Conservation (phyloP, 805 yeast species). For the Osmozyma mogii region DNA sequence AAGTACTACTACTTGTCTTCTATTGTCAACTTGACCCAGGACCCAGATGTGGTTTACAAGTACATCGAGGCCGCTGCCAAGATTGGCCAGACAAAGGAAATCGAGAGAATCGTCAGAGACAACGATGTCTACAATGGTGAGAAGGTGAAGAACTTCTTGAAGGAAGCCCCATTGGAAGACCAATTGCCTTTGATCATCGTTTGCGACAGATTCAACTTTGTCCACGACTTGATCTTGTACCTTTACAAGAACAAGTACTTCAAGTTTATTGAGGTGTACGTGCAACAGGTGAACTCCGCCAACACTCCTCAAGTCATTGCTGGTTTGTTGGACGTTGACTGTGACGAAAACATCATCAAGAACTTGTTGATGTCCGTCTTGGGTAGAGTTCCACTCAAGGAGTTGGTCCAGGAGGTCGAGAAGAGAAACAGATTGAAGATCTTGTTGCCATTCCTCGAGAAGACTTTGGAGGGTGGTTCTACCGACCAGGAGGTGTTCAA, state of each 20-base stretch:
- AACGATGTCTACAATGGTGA: constrained; percentile 94
- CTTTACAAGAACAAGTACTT: constrained; percentile 92
- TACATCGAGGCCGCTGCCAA: constrained; percentile 92
- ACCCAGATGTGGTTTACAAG: constrained; percentile 91
- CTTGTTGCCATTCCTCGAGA: constrained; percentile 86
- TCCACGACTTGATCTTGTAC: constrained; percentile 88
- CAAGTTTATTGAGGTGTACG: constrained; percentile 96
- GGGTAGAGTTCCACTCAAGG: constrained; percentile 90
- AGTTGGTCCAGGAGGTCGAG: constrained; percentile 89
- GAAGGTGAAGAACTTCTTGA: constrained; percentile 93
- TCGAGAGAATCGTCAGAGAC: constrained; percentile 91
- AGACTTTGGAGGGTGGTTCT: constrained; percentile 74
- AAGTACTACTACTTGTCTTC: constrained; percentile 89
- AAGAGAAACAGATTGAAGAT: constrained; percentile 91
- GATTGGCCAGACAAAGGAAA: constrained; percentile 84
- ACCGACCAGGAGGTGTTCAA: constrained; percentile 89
- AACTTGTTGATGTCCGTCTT: constrained; percentile 72
- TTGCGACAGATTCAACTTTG: constrained; percentile 85
- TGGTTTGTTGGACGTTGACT: constrained; percentile 92
- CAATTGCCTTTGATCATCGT: constrained; percentile 95
- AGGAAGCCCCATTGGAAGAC: constrained; percentile 88
- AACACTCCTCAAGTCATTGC: constrained; percentile 96
- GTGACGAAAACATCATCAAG: constrained; percentile 86
- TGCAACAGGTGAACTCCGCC: constrained; percentile 93
- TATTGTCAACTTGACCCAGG: constrained; percentile 88